A percentile compares a stretch with the other conserved stretches of the same genome.
Evolutionary conservation across 1,284 basidiomycete species (phyloP).

Genomic region (Laetiporus sulphureus): DNA sequence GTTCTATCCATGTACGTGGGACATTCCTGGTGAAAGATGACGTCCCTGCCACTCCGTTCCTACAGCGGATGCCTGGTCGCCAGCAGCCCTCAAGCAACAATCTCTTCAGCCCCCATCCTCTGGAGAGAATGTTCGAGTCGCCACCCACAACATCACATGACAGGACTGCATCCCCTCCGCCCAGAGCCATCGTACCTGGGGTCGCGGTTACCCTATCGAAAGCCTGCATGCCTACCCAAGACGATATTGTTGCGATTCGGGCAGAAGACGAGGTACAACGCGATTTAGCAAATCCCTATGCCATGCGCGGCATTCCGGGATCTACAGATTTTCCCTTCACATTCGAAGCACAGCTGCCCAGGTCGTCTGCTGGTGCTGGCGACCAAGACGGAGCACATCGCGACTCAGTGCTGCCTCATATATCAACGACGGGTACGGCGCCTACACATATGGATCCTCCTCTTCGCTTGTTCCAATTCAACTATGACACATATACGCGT

Average conservation of each 20-base stretch:
- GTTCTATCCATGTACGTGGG: constrained; percentile 36
- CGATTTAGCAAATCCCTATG: too few species aligned
- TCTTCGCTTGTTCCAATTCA: constrained; percentile 82
- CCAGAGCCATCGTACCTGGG: constrained; percentile 21
- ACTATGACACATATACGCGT: constrained; percentile 91
- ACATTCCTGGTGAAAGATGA: constrained; percentile 81
- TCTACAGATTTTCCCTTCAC: constrained; percentile 59
- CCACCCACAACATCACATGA: constrained; percentile 59
- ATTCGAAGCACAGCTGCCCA: constrained; percentile 52
- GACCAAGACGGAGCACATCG: constrained; percentile 34
- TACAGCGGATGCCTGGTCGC: constrained; percentile 55
- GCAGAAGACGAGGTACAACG: too few species aligned
- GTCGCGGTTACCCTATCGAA: constrained; percentile 32
- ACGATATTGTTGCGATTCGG: too few species aligned
- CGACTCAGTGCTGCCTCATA: constrained; percentile 41
- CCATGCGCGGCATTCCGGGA: too few species aligned
- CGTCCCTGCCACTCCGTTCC: constrained; percentile 43
- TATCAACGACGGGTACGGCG: constrained; percentile 19
- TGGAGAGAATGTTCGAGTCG: constrained; percentile 89
- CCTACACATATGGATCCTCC: constrained; percentile 60
- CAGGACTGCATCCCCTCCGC: constrained; percentile 17
- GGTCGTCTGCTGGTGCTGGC: constrained; percentile 29
- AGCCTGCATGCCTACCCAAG: constrained; percentile 19
- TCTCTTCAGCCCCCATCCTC: constrained; percentile 78
- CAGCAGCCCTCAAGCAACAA: constrained; percentile 66